Percentiles rank a stretch among this genome's conserved stretches.
Evolutionary conservation across 2,329 filamentous ascomycete genomes (phyloP).

Genomic region (Nakataea oryzae): DNA sequence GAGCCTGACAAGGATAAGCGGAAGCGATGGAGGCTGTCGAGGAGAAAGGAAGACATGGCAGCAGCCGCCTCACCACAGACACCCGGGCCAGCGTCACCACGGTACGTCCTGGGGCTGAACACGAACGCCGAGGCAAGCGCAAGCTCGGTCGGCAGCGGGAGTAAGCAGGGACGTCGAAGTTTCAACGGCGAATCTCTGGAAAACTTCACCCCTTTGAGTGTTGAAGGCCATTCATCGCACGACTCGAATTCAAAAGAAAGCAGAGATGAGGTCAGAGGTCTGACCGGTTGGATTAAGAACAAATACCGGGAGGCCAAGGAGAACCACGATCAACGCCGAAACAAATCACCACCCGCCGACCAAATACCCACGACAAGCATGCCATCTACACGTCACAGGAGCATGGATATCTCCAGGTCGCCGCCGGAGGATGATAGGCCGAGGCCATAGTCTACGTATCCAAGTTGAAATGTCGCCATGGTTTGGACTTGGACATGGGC

Average conservation of each 20-base stretch:
- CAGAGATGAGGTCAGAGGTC: slow-evolving; percentile 37
- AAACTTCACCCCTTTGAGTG: slow-evolving; percentile 15
- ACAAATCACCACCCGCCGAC: slow-evolving; percentile 43
- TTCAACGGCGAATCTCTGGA: slow-evolving; percentile 35
- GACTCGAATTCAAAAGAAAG: slow-evolving; percentile 20
- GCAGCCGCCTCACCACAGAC: not conserved
- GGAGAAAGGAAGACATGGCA: slow-evolving; percentile 48
- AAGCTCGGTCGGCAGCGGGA: slow-evolving; percentile 56
- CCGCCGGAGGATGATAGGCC: slow-evolving; percentile 25
- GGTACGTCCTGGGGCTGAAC: slow-evolving; percentile 46
- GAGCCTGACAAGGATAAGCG: slow-evolving; percentile 56
- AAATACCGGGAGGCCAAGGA: slow-evolving; percentile 52
- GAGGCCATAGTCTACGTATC: not conserved
- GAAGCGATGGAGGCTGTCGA: slow-evolving; percentile 62
- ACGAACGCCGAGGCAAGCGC: slow-evolving; percentile 54
- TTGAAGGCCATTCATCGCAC: slow-evolving; percentile 26
- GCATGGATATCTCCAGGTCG: slow-evolving; percentile 29
- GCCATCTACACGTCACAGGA: slow-evolving; percentile 31
- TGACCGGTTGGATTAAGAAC: slow-evolving; percentile 47
- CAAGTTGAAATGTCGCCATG: not conserved
- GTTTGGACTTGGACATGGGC: not conserved
- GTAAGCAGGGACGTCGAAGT: slow-evolving; percentile 35
- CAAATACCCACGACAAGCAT: slow-evolving; percentile 15
- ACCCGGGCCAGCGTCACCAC: slow-evolving; percentile 20
- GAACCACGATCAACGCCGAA: slow-evolving; percentile 40